These are phyloP conservation scores for Blastobotrys attinorum DNA, from an alignment of 805 yeast genomes.

Conservation along the genomic window DNA sequence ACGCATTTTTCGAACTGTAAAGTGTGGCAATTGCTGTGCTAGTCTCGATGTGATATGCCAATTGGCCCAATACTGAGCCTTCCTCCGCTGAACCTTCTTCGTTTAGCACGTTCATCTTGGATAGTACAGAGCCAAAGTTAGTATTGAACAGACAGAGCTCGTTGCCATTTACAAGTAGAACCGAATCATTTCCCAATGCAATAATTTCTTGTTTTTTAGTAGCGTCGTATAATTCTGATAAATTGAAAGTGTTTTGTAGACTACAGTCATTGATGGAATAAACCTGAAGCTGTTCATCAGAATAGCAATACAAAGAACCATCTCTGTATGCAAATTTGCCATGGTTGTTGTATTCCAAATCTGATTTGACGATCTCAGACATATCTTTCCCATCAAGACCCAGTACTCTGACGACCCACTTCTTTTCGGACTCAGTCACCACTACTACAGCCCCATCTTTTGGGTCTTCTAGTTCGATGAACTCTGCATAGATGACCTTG, in stretches of 20 bases:
- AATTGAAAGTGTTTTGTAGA: background rate
- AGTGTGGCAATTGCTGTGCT: slow-evolving; percentile 14
- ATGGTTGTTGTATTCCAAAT: no score
- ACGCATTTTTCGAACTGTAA: slow-evolving; percentile 11
- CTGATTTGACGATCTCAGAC: background rate
- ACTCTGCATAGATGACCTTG: background rate
- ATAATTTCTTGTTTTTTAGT: background rate
- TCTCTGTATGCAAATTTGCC: background rate
- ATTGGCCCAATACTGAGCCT: background rate
- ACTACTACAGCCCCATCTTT: background rate
- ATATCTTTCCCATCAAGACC: background rate
- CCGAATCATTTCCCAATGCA: background rate
- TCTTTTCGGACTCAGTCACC: background rate
- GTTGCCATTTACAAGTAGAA: background rate
- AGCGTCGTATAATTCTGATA: background rate
- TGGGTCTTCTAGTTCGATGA: background rate
- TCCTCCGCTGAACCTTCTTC: no score
- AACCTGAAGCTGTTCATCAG: background rate
- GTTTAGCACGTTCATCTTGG: no score
- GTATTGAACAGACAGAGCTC: background rate
- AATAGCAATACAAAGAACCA: background rate
- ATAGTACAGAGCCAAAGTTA: slow-evolving; percentile 1
- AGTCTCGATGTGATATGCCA: background rate
- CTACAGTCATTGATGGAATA: background rate
- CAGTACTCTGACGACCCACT: background rate